phyloP scores from a whole-genome alignment of 108 stramenopile species.

The Schizochytrium sp. region DNA sequence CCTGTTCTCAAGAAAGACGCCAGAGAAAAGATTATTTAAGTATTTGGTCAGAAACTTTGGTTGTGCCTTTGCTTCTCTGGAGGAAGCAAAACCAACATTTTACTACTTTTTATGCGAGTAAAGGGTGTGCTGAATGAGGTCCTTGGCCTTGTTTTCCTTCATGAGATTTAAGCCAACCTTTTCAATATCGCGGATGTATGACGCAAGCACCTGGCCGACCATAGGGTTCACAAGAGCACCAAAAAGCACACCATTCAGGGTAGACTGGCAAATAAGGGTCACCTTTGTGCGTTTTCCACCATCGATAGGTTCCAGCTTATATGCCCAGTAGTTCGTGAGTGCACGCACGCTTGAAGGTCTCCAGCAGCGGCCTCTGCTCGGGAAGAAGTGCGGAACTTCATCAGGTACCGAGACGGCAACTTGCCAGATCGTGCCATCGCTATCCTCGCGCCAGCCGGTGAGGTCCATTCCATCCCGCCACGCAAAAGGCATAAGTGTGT shows the following conservation, averaged over 20 bases:
- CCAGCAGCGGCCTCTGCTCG: neutral
- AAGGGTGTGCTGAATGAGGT: neutral
- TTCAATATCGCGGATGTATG: conserved; percentile 39
- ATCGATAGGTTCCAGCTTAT: conserved; percentile 41
- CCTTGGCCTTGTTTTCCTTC: conserved; percentile 1
- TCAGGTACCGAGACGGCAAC: neutral
- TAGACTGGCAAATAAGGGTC: conserved; percentile 17
- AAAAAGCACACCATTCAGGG: neutral
- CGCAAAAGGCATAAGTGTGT: conserved; percentile 38
- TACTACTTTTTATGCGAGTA: too few species aligned
- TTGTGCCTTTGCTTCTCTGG: too few species aligned
- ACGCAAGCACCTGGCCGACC: conserved; percentile 28
- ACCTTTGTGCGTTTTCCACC: conserved; percentile 19
- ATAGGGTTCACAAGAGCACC: conserved; percentile 1
- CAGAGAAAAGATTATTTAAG: too few species aligned
- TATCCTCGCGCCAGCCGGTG: conserved; percentile 11
- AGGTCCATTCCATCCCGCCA: conserved; percentile 29
- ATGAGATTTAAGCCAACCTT: neutral
- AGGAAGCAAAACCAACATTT: too few species aligned
- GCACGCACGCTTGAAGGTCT: conserved; percentile 12
- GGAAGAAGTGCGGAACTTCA: neutral
- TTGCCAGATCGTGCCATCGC: conserved; percentile 51
- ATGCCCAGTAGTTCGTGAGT: neutral
- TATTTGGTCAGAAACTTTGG: too few species aligned
- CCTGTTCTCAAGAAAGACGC: too few species aligned